A percentile compares a stretch with the other conserved stretches of the same genome.
Conservation (phyloP, 768 basidiomycete genomes). For the Plicaturopsis crispa region DNA sequence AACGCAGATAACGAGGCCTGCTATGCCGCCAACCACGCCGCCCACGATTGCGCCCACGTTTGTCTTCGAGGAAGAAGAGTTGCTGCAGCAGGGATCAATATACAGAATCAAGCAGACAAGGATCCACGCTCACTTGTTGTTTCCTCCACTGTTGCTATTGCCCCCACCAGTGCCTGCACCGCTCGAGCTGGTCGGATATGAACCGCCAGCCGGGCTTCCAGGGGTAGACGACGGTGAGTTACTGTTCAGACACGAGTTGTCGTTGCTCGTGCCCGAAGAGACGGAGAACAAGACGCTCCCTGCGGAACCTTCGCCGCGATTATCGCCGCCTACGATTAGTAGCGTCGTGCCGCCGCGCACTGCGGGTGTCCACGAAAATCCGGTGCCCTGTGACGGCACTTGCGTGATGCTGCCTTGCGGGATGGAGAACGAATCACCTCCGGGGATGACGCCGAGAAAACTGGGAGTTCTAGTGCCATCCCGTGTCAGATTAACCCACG, state of each 20-base stretch:
- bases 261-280: conserved; percentile 37
- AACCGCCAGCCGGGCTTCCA: conserved; percentile 68
- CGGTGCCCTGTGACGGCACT: conserved; percentile 39
- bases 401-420: conserved; percentile 42
- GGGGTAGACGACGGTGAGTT: conserved; percentile 72
- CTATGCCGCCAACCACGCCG: conserved; percentile 53
- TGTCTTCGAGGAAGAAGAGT: conserved; percentile 11
- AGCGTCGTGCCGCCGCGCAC: conserved; percentile 61
- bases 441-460: conserved; percentile 72
- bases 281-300: conserved; percentile 59
- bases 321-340: conserved; percentile 60
- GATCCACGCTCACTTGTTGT: too few species aligned
- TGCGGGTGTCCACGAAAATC: conserved; percentile 63
- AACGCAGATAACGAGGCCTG: conserved; percentile 32
- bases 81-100: background rate
- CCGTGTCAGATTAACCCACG: background rate
- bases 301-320: conserved; percentile 56
- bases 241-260: conserved; percentile 46
- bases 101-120: background rate
- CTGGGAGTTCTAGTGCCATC: conserved; percentile 35
- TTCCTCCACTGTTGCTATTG: conserved; percentile 16
- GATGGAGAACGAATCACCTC: conserved; percentile 67
- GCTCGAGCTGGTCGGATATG: conserved; percentile 49
- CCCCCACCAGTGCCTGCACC: conserved; percentile 21
- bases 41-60: conserved; percentile 48